phyloP scores from a whole-genome alignment of 1,139 yeast genomes.

The Yamadazyma dushanensis region DNA sequence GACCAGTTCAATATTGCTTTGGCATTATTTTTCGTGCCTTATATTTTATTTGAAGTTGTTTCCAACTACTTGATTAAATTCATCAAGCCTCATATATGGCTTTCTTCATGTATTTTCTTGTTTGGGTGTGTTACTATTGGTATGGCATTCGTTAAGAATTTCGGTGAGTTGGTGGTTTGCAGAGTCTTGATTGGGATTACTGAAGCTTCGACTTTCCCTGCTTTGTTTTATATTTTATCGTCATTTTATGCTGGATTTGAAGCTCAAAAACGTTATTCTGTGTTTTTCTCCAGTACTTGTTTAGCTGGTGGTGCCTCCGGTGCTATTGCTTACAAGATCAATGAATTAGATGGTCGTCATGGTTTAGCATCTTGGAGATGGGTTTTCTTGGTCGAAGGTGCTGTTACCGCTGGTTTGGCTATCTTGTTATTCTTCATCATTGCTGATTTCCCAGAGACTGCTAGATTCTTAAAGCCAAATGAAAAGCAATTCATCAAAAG shows the following conservation, averaged over 20 bases:
- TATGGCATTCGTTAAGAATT: conserved; percentile 61
- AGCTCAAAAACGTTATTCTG: conserved; percentile 66
- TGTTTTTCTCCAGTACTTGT: conserved; percentile 55
- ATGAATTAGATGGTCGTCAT: conserved; percentile 36
- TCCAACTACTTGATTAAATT: conserved; percentile 63
- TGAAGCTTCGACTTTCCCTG: conserved; percentile 74
- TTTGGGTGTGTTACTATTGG: conserved; percentile 68
- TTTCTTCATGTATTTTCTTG: conserved; percentile 52
- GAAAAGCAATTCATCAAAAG: conserved; percentile 52
- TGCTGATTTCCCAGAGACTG: conserved; percentile 48
- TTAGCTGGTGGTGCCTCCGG: conserved; percentile 46
- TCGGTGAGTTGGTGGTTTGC: conserved; percentile 58
- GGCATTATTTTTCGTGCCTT: conserved; percentile 73
- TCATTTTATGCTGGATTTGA: conserved; percentile 58
- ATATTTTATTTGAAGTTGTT: conserved; percentile 63
- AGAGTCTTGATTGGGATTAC: conserved; percentile 64
- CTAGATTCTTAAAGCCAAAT: conserved; percentile 49
- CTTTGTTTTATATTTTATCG: conserved; percentile 66
- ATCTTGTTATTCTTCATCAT: conserved; percentile 60
- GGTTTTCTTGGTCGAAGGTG: conserved; percentile 74
- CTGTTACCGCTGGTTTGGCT: conserved; percentile 61
- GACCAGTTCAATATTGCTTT: conserved; percentile 63
- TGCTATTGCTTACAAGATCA: conserved; percentile 43
- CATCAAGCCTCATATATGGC: conserved; percentile 66
- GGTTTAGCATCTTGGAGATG: conserved; percentile 66